Percentiles rank a stretch among this genome's conserved stretches.
Conservation (phyloP, 345 rosid species). For the Lepidium didymum region DNA sequence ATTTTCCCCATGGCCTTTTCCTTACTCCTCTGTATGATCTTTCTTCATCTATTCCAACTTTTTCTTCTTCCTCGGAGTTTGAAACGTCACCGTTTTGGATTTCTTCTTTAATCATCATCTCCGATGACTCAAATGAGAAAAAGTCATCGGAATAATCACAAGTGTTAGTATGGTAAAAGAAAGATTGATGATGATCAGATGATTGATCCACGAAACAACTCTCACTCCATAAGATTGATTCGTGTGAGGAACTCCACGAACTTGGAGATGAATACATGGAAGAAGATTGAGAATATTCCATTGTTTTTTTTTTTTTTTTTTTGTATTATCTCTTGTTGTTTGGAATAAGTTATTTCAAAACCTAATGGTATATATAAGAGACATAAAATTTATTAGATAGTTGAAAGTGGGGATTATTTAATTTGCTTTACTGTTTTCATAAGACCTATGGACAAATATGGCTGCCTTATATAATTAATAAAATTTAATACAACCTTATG, state of each 20-base stretch:
- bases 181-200: slow-evolving; percentile 20
- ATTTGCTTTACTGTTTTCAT: not conserved
- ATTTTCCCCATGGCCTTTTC: slow-evolving; percentile 73
- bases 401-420: slow-evolving; percentile 21
- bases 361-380: slow-evolving; percentile 23
- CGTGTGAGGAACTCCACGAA: slow-evolving; percentile 39
- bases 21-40: slow-evolving; percentile 58
- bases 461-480: slow-evolving; percentile 24
- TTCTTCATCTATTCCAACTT: slow-evolving; percentile 27
- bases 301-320: not conserved
- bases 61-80: slow-evolving; percentile 32
- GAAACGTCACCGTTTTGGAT: slow-evolving; percentile 11
- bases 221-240: slow-evolving; percentile 35
- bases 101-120: slow-evolving; percentile 30
- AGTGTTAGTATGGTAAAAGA: slow-evolving; percentile 25
- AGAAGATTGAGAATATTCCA: slow-evolving; percentile 28
- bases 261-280: slow-evolving; percentile 23
- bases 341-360: slow-evolving; percentile 14
- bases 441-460: slow-evolving; percentile 23
- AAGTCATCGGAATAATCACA: slow-evolving; percentile 37
- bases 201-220: slow-evolving; percentile 24
- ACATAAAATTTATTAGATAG: not conserved
- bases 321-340: slow-evolving; percentile 1
- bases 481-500: not conserved
- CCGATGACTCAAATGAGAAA: slow-evolving; percentile 31